These are phyloP conservation scores for Westerdykella aurantiaca DNA, from an alignment of 2,329 filamentous ascomycete species.

Conservation along the genomic window DNA sequence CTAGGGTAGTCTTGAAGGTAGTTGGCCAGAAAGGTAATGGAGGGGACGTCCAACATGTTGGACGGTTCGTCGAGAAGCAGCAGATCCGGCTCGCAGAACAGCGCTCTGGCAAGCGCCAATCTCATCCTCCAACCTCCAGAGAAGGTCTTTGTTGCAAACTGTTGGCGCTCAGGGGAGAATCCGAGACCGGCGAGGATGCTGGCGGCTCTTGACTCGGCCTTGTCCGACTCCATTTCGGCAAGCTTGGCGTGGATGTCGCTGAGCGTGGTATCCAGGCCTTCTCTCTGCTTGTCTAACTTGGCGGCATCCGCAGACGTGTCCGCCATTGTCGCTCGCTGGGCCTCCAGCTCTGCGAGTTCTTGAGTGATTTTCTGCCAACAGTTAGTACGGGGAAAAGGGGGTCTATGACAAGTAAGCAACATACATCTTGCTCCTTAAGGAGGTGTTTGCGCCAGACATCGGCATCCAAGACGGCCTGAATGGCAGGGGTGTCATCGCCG, in stretches of 20 bases:
- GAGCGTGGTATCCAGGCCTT: conserved; percentile 83
- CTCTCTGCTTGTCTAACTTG: conserved; percentile 77
- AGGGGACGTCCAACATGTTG: conserved; percentile 99
- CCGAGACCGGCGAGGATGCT: conserved; percentile 95
- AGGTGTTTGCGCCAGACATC: conserved; percentile 98
- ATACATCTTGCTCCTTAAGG: conserved; percentile 76
- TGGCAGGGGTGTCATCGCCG: conserved; percentile 88
- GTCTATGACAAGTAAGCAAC: conserved; percentile 23
- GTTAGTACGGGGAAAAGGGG: conserved; percentile 5
- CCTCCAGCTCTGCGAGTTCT: conserved; percentile 70
- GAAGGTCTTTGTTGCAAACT: conserved; percentile 92
- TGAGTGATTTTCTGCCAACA: conserved; percentile 61
- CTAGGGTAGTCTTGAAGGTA: conserved; percentile 93
- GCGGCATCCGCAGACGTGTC: conserved; percentile 88
- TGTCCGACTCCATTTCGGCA: conserved; percentile 98
- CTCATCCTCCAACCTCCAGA: conserved; percentile 99
- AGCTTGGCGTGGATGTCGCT: conserved; percentile 89
- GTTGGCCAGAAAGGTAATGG: conserved; percentile 93
- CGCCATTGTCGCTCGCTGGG: conserved; percentile 70
- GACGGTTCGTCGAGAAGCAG: conserved; percentile 97
- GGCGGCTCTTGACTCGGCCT: conserved; percentile 89
- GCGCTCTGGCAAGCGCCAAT: conserved; percentile 83
- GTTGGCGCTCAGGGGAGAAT: conserved; percentile 89
- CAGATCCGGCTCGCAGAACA: conserved; percentile 97
- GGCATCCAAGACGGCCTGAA: conserved; percentile 93